Percentiles rank a stretch among this genome's conserved stretches.
phyloP scores from a whole-genome alignment of 352 stramenopile species.

The Pythium dissotocum region DNA sequence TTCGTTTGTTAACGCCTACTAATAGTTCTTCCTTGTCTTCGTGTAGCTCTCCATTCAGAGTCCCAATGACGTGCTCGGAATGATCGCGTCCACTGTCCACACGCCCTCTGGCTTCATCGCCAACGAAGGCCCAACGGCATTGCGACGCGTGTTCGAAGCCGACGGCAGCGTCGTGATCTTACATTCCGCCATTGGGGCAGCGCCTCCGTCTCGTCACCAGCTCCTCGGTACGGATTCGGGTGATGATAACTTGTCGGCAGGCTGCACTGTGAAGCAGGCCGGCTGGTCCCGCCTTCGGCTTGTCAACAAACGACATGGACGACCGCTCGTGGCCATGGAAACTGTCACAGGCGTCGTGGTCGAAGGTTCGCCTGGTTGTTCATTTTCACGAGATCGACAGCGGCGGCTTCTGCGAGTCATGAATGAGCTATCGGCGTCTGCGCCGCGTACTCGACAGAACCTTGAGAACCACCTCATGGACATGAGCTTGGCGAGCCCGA shows the following conservation, averaged over 20 bases:
- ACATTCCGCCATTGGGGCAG: neutral
- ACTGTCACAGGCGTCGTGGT: neutral
- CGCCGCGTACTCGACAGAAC: neutral
- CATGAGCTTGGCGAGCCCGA: neutral
- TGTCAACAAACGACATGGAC: neutral
- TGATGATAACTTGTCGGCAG: neutral
- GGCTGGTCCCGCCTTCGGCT: neutral
- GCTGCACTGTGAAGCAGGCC: neutral
- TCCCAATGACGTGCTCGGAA: neutral
- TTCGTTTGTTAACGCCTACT: too few relatives aligned
- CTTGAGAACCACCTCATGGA: neutral
- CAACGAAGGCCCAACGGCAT: neutral
- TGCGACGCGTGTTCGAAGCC: neutral
- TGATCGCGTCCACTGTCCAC: neutral
- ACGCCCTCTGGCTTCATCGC: neutral
- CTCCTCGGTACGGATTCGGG: neutral
- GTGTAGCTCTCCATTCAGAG: neutral
- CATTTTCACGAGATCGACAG: neutral
- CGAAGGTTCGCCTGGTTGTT: neutral
- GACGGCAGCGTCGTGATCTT: slow-evolving; percentile 9
- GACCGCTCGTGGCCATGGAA: neutral
- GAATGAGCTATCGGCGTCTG: neutral
- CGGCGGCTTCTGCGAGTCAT: neutral
- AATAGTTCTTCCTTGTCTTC: too few relatives aligned
- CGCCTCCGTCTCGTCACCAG: neutral